These are phyloP conservation scores for Trichoderma sp. DNA, from an alignment of 2,329 filamentous ascomycete genomes.

Conservation along the genomic window DNA sequence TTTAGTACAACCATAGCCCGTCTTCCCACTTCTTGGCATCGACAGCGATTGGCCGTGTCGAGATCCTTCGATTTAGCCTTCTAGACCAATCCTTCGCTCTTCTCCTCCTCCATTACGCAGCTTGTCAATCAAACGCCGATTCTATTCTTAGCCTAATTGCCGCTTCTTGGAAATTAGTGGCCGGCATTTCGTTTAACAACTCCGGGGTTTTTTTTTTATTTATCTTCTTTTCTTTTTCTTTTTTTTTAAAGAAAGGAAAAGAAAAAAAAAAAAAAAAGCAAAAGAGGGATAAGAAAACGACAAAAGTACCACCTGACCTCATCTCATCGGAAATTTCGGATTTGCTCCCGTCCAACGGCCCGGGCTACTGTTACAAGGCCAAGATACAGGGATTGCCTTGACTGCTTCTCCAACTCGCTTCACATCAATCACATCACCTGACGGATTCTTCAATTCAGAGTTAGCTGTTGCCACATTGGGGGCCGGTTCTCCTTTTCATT, in stretches of 20 bases:
- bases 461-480: constrained; percentile 12
- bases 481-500: background rate
- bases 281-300: too few species aligned
- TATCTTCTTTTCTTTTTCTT: too few species aligned
- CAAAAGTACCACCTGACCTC: background rate
- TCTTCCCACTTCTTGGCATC: background rate
- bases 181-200: background rate
- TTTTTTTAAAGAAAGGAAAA: background rate
- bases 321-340: background rate
- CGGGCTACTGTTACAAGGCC: background rate
- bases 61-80: background rate
- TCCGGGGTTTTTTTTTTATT: too few species aligned
- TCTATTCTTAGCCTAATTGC: background rate
- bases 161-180: background rate
- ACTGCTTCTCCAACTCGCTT: background rate
- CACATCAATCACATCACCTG: constrained; percentile 6
- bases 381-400: background rate
- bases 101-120: background rate
- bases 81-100: background rate
- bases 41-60: background rate
- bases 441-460: background rate
- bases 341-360: background rate
- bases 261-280: background rate
- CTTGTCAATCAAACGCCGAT: background rate
- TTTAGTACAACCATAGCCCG: background rate